Evolutionary conservation across 2,329 filamentous ascomycete genomes (phyloP).

Genomic region (Pezicula radicicola): DNA sequence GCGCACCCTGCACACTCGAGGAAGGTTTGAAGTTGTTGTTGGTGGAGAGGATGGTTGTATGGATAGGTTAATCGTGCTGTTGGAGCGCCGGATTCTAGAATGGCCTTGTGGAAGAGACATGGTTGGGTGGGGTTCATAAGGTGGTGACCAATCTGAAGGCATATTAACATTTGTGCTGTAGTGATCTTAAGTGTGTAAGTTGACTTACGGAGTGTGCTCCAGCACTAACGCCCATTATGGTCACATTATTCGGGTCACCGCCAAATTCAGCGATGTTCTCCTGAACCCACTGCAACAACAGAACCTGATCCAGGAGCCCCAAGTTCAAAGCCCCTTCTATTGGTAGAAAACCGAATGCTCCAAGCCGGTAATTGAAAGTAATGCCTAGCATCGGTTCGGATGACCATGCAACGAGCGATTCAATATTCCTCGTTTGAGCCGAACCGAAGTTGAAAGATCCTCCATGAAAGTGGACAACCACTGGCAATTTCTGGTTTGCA

Average conservation of each 20-base stretch:
- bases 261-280: slow-evolving; percentile 59
- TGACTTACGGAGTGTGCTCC: slow-evolving; percentile 55
- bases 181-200: neutral
- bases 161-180: slow-evolving; percentile 9
- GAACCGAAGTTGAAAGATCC: slow-evolving; percentile 57
- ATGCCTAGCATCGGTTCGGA: slow-evolving; percentile 49
- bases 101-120: slow-evolving; percentile 47
- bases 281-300: slow-evolving; percentile 57
- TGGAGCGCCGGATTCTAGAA: slow-evolving; percentile 56
- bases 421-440: slow-evolving; percentile 54
- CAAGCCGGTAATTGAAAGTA: slow-evolving; percentile 59
- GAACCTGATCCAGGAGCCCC: slow-evolving; percentile 60
- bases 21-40: slow-evolving; percentile 53
- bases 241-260: slow-evolving; percentile 55
- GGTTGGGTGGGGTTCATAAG: slow-evolving; percentile 45
- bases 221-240: slow-evolving; percentile 58
- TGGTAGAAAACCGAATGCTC: slow-evolving; percentile 64
- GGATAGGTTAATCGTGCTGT: slow-evolving; percentile 51
- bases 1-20: slow-evolving; percentile 48
- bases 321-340: slow-evolving; percentile 58
- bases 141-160: slow-evolving; percentile 61
- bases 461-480: slow-evolving; percentile 61
- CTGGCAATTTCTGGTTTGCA: slow-evolving; percentile 35
- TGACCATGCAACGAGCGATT: slow-evolving; percentile 55
- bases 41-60: slow-evolving; percentile 53